Evolutionary conservation across 768 basidiomycete species (phyloP).

Genomic region (Suillus bovinus): DNA sequence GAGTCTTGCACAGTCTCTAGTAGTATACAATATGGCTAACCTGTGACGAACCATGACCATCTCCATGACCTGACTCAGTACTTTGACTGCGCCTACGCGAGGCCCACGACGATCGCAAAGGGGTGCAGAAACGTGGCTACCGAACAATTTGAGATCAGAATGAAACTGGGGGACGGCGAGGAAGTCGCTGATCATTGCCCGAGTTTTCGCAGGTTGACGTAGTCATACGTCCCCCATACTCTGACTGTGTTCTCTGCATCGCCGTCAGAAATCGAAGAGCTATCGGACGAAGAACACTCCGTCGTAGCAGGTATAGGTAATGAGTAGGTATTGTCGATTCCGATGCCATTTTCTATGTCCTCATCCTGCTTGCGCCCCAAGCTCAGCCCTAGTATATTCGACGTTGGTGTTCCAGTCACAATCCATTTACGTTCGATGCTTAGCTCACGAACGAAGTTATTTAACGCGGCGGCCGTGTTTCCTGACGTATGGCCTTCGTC

Average conservation of each 20-base stretch:
- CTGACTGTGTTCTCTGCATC: constrained; percentile 17
- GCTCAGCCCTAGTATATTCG: constrained; percentile 75
- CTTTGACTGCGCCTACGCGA: constrained; percentile 58
- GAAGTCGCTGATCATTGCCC: constrained; percentile 78
- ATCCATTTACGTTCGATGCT: constrained; percentile 87
- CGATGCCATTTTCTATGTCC: constrained; percentile 9
- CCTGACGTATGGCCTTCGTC: constrained; percentile 85
- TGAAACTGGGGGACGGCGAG: constrained; percentile 68
- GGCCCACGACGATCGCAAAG: constrained; percentile 58
- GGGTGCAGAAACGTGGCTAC: constrained; percentile 51
- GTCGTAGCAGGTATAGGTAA: not conserved
- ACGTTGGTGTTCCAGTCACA: constrained; percentile 89
- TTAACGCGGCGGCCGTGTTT: constrained; percentile 48
- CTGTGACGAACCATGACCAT: constrained; percentile 78
- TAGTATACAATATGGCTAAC: constrained; percentile 34
- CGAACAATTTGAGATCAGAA: constrained; percentile 46
- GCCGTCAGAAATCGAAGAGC: constrained; percentile 3
- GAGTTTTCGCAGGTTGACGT: constrained; percentile 68
- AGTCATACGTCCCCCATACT: constrained; percentile 67
- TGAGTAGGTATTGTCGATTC: not conserved
- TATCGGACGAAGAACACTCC: not conserved
- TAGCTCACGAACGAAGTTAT: constrained; percentile 56
- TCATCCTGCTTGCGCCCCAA: constrained; percentile 43
- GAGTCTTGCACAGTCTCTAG: constrained; percentile 3
- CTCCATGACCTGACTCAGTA: constrained; percentile 72